Base-by-base conservation (phyloP, 2,329 filamentous ascomycete species). In the Aureobasidium lini region DNA sequence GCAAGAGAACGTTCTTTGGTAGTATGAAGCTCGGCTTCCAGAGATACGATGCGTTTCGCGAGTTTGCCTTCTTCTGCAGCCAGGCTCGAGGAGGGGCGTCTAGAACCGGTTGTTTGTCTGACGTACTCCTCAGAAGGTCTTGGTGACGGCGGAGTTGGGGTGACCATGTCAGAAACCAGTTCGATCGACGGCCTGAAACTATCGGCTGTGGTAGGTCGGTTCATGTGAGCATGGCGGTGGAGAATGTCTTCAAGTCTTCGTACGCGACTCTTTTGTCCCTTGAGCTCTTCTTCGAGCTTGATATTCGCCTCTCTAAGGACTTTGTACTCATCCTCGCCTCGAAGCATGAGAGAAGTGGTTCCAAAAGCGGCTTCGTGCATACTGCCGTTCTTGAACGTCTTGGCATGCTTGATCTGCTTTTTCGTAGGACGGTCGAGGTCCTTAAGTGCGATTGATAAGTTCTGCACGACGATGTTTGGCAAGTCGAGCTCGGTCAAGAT, bases 381-480 rank as follows among this genome's bases (percentile, higher is more conserved):
- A 69, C 94, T 97, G 15, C 94, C 94, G 69, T 95, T 94, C 70
- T 96, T 96, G 78, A 99, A 97, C 5, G 90, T 91, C 71, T 93
- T 95, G 6, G 94, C 84, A 60, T 90, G 84, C 72, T 90, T 92
- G 62, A 86, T 84, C 69, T 95, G 92, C 70, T 94, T 90, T 66
- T 88, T 90, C 0, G 90, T 94, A 2, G 93, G 91, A 59, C 82
- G 84, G 69, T 86, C 86, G 13, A 97, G 79, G 57, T 95, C 91
- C 62, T 86, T 85, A 61, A 95, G 81, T 16, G 91, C 82, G 68
- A 90, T 89, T 3, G 80, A 77, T 36, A 97, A 79, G 54, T 95
- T 89, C 10, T 85, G 80, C 1, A 90, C 77, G 61, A 92, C 77
- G 1, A 78, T 77, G 5, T 84, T 77, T 60, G 93, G 85, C 0